phyloP scores from a whole-genome alignment of 495 filamentous ascomycete species.

The Trichoderma reesei region DNA sequence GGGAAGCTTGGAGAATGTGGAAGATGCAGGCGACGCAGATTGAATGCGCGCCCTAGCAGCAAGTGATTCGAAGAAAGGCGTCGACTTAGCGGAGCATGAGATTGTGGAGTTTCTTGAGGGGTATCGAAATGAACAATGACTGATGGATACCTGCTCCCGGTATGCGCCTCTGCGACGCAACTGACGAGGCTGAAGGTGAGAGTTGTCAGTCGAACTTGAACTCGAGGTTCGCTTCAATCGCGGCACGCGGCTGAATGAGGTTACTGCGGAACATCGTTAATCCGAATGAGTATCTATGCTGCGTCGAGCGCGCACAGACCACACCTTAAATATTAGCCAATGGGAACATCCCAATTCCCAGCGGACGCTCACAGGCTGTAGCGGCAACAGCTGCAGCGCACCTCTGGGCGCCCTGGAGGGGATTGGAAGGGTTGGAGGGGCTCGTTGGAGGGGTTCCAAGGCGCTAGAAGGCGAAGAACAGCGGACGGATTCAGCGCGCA shows the following conservation, averaged over 20 bases:
- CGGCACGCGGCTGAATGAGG: background rate
- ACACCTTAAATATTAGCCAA: conserved; percentile 18
- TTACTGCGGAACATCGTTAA: conserved; percentile 14
- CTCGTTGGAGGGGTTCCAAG: background rate
- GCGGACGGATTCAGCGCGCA: background rate
- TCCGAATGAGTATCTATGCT: conserved; percentile 7
- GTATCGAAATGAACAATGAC: no score
- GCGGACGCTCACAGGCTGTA: background rate
- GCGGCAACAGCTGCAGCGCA: background rate
- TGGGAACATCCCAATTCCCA: background rate
- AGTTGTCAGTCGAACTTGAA: background rate
- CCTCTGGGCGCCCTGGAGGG: background rate
- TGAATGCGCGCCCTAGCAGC: no score
- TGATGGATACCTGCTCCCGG: no score
- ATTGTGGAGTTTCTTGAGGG: no score
- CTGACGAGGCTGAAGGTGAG: background rate
- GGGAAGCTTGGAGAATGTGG: background rate
- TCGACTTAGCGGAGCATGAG: no score
- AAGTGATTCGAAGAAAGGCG: no score
- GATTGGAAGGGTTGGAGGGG: background rate
- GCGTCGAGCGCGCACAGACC: conserved; percentile 19
- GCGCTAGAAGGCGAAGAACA: background rate
- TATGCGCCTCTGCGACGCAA: background rate
- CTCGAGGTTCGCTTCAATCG: conserved; percentile 3
- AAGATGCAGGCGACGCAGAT: background rate